Evolutionary conservation across 2,329 filamentous ascomycete genomes (phyloP), one percentile per base, ranked within the genome.

Genomic region (Fusarium humuli): DNA sequence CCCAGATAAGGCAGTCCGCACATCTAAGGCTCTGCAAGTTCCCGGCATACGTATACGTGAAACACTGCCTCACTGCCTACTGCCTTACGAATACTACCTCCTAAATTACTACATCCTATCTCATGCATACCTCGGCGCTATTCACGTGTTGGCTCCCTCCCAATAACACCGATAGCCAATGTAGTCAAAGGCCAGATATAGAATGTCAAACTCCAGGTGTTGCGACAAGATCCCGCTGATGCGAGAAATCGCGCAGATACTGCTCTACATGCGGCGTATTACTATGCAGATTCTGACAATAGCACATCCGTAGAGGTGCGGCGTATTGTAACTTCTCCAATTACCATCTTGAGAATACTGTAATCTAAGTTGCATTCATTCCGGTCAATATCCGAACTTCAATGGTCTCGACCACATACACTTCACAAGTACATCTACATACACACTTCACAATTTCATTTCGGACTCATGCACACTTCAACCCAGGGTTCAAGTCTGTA

Each of bases 221-320:
- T 61, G 55, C 42, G 42, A 66, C n/a, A 22, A 34, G 20, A 59
- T 27, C 6, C 32, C 3, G 30, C 30, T 25, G n/a, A 46, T 48
- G 61, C 12, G 23, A 42, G 59, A 67, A 70, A 68, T 70, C 57
- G 41, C 67, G 67, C 67, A 59, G 25, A 20, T 47, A 41, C 37
- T 37, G 8, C 32, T 34, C n/a, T 37, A 27, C 41, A 41, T 50
- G 29, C 25, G 20, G 23, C 57, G 18, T 41, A 27, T n/a, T 44
- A 20, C 23, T 23, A 23, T 23, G 23, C 23, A 23, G 23, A 23
- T 23, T 23, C 6, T 23, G 23, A 23, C 23, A 23, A 23, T 23
- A 23, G 23, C 23, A 23, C 23, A 23, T 23, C 23, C 23, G 23
- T 23, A 23, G 23, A 23, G 23, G 23, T 50, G 29, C 25, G 20